phyloP scores from a whole-genome alignment of 192 early-diverging fungal genomes.

The Podila horticola region DNA sequence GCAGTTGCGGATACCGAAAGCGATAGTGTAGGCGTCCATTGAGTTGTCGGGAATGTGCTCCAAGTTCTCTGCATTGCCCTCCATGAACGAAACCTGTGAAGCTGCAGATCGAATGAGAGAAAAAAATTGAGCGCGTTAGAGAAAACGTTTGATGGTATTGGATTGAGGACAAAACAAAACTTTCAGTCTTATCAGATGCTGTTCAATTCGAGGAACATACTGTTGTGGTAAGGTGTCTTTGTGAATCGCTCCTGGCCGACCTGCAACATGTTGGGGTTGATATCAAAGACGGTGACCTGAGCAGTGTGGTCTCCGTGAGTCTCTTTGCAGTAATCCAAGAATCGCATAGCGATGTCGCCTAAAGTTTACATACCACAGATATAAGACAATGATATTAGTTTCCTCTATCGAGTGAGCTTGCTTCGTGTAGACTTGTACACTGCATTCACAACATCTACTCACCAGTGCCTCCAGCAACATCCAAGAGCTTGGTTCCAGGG shows the following conservation, averaged over 20 bases:
- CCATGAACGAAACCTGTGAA: constrained; percentile 75
- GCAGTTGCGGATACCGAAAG: constrained; percentile 98
- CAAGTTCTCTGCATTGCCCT: constrained; percentile 92
- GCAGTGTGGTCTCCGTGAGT: constrained; percentile 71
- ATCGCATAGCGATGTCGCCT: constrained; percentile 96
- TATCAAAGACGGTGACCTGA: constrained; percentile 91
- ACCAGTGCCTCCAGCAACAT: constrained; percentile 98
- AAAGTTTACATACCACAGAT: not conserved
- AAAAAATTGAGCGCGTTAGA: not conserved
- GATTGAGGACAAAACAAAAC: not conserved
- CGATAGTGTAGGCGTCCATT: constrained; percentile 95
- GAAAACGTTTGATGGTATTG: not conserved
- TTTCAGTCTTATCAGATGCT: not conserved
- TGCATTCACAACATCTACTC: not conserved
- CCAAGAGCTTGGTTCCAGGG: constrained; percentile 85
- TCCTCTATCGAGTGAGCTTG: too few relatives aligned
- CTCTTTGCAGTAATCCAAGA: constrained; percentile 84
- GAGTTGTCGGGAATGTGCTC: constrained; percentile 76
- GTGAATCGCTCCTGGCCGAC: constrained; percentile 84
- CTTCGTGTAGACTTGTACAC: too few relatives aligned
- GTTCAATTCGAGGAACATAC: constrained; percentile 22
- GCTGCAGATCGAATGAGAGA: constrained; percentile 23
- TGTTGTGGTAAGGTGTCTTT: constrained; percentile 58
- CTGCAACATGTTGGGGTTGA: constrained; percentile 96
- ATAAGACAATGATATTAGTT: too few relatives aligned